Conservation (phyloP, 169 alveolate genomes). For the Plasmodium gonderi region DNA sequence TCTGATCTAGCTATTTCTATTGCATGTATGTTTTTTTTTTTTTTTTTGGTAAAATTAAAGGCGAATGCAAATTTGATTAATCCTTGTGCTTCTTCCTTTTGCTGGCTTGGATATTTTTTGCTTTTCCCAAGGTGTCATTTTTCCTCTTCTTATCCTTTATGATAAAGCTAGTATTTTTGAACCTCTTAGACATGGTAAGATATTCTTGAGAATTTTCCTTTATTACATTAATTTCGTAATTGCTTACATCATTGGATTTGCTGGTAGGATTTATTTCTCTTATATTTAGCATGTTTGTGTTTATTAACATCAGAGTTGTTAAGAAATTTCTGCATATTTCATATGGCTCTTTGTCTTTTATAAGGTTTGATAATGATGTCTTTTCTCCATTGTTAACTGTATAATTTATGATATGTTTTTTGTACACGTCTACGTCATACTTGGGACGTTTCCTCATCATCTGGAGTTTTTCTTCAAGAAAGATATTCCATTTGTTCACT, state of each 20-base stretch:
- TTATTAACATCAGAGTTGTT: constrained; percentile 52
- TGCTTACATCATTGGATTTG: constrained; percentile 32
- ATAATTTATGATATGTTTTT: constrained; percentile 31
- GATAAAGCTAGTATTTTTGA: neutral
- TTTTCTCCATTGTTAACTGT: constrained; percentile 22
- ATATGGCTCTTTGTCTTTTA: constrained; percentile 20
- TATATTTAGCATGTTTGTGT: constrained; percentile 23
- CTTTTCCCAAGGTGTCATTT: neutral
- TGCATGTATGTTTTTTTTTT: neutral
- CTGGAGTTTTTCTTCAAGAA: constrained; percentile 29
- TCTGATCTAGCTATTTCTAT: neutral
- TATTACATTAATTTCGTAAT: constrained; percentile 31
- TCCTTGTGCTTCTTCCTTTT: constrained; percentile 3
- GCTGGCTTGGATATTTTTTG: neutral
- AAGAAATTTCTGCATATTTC: constrained; percentile 50
- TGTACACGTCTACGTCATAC: constrained; percentile 50
- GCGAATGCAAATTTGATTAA: neutral
- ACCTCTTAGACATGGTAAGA: neutral
- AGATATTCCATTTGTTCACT: constrained; percentile 37
- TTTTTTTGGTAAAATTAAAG: neutral
- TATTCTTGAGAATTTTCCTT: constrained; percentile 38
- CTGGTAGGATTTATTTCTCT: neutral
- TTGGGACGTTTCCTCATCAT: constrained; percentile 29
- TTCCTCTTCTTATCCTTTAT: constrained; percentile 59
- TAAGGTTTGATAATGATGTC: constrained; percentile 2